Conservation (phyloP, 2,329 filamentous ascomycete species). For the Trichophaea hybrida region DNA sequence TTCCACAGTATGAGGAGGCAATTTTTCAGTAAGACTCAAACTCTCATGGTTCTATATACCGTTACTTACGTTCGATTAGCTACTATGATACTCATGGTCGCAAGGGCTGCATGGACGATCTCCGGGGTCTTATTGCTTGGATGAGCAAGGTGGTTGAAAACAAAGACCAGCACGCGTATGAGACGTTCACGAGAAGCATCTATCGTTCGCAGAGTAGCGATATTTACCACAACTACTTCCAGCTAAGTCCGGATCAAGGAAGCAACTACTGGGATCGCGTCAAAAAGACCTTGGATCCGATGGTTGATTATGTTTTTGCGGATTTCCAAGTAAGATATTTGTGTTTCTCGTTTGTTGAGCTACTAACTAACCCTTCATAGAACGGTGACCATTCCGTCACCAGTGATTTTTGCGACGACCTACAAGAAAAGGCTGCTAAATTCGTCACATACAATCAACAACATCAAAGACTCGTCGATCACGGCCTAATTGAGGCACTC, state of each 20-base stretch:
- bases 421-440: not conserved
- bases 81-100: not conserved
- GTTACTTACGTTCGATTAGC: not conserved
- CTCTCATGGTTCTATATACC: not conserved
- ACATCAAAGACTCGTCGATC: not conserved
- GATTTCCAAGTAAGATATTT: not conserved
- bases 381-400: not conserved
- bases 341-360: not conserved
- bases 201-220: not conserved
- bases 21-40: not conserved
- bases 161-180: not conserved
- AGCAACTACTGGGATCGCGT: no score
- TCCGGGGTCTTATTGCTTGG: not conserved
- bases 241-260: not conserved
- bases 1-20: slow-evolving; percentile 18
- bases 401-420: not conserved
- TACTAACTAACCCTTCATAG: not conserved
- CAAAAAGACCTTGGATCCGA: no score
- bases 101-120: not conserved
- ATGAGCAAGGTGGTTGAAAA: not conserved
- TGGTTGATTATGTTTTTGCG: not conserved
- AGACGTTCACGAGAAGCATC: not conserved
- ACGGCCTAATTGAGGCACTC: not conserved
- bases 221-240: not conserved
- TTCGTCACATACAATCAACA: not conserved